Base-by-base conservation (phyloP, 2,329 filamentous ascomycete species). In the Diaporthe vaccinii region DNA sequence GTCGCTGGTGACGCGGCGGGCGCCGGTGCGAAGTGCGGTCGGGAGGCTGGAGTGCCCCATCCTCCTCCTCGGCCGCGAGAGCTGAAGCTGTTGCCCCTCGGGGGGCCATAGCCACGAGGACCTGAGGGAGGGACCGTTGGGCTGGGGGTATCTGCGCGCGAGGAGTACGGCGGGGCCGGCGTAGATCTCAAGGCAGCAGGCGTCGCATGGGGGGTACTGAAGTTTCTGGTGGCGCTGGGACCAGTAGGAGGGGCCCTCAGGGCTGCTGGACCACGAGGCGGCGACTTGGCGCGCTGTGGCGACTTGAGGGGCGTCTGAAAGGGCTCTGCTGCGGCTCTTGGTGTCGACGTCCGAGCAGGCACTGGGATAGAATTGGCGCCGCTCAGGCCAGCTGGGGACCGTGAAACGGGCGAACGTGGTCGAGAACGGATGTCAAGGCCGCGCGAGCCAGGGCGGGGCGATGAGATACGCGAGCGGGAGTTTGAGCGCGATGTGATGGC, bases 181-280 rank as follows among this genome's bases (percentile, higher is more conserved):
- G 75, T 74, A 6, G 79, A 72, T 62, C 7, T 78, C 75, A 82
- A 82, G 72, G 83, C 78, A 73, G 82, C 82, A 75, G 84, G 83
- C 36, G 80, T 82, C 76, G 82, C 79, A 74, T 82, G 82, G 74
- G 84, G 83, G n/a, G 79, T 82, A 75, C 82, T 80, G 74, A 84
- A 84, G 78, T 83, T 87, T 78, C 87, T 83, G 31, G 79, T 78
- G 39, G 80, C 80, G 22, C 81, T 79, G 0, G 86, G 86, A 2
- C 86, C 88, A 0, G 86, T 89, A 4, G 89, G 88, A 28, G 88
- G 87, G 17, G 84, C 85, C 76, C 89, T 85, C 25, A 90, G 82
- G 20, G 88, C 89, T 17, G 89, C 88, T 39, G 89, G 89, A 0
- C 89, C 89, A 70, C 88, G 87, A 4, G 89, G 89, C 17, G 89